phyloP scores from a whole-genome alignment of 1,139 yeast species.

The Geotrichum macrosporum region DNA sequence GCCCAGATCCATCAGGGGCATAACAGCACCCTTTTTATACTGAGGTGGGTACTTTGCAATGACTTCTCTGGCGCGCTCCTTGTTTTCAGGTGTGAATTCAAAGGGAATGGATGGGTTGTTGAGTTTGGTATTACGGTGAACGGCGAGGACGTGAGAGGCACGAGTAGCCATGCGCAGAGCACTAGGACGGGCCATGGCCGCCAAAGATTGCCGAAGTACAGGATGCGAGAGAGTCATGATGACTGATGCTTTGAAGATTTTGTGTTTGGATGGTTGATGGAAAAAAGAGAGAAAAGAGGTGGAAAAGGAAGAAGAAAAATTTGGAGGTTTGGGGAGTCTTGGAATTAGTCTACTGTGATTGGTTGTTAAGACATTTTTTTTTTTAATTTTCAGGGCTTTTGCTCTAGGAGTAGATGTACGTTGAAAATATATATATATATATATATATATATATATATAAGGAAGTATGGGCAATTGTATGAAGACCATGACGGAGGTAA shows the following conservation, averaged over 20 bases:
- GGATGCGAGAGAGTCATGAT: constrained; percentile 17
- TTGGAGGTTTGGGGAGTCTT: constrained; percentile 8
- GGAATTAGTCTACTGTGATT: constrained; percentile 15
- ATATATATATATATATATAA: too few relatives aligned
- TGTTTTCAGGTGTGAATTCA: constrained; percentile 68
- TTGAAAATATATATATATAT: too few relatives aligned
- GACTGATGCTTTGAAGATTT: constrained; percentile 9
- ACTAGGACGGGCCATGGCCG: constrained; percentile 13
- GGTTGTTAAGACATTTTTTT: too few relatives aligned
- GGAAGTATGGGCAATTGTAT: too few relatives aligned
- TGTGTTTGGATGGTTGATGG: constrained; percentile 3
- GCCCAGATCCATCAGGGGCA: constrained; percentile 83
- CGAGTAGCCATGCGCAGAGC: constrained; percentile 9
- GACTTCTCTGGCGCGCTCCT: constrained; percentile 64
- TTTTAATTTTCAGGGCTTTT: too few relatives aligned
- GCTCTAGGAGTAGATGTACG: too few relatives aligned
- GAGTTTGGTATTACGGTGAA: constrained; percentile 67
- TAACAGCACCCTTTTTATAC: constrained; percentile 81
- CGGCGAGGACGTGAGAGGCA: constrained; percentile 45
- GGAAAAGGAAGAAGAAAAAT: constrained; percentile 4
- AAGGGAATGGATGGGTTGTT: constrained; percentile 70
- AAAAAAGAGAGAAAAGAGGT: constrained; percentile 3
- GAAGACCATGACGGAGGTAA: too few relatives aligned
- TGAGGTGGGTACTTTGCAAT: constrained; percentile 79
- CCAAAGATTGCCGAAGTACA: constrained; percentile 14